Base-by-base conservation (phyloP, 2,329 filamentous ascomycete species). In the Fusarium equiseti region DNA sequence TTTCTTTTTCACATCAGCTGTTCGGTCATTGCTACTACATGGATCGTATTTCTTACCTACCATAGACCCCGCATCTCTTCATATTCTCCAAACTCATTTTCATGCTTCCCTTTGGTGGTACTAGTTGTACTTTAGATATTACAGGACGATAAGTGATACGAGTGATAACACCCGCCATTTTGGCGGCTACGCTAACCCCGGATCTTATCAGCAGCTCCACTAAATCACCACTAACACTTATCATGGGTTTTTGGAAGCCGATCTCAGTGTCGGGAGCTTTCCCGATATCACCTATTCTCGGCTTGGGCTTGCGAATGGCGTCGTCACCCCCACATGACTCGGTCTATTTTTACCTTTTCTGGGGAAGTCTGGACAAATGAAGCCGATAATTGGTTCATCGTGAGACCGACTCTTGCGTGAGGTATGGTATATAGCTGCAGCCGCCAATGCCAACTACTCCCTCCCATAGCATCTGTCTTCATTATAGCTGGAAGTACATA, bases 171-270 rank as follows among this genome's bases (percentile, higher is more conserved):
- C 6, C 6, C 18, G 2, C 6, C 15, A 8, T 31, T 16, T 16
- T 11, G 27, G 12, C 51, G 61, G 61, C 46, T 66, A 60, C 53
- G 61, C 63, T 66, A 66, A 60, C 63, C 45, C 40, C 8, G 4
- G 18, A 54, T n/a, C 7, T 11, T 13, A 5, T 9, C 1, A 8
- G 3, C 10, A 18, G n/a, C 5, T 43, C 46, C 8, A 50, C 38
- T 35, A 59, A 26, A 29, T 32, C n/a, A 59, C 27, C 40, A 35
- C 60, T 46, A 26, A 26, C 12, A 20, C 9, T 6, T 26, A 27
- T 31, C 40, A 35, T 10, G 7, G 26, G n/a, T 3, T n/a, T 12
- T 31, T 6, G 9, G 8, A 42, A 18, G 8, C 24, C 38, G 38
- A 65, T 48, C 38, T 40, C 22, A 45, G 4, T 4, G n/a, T 51